A percentile compares a stretch with the other conserved stretches of the same genome.
Conservation (phyloP, 257 asterid genomes). For the Solanum neorickii region DNA sequence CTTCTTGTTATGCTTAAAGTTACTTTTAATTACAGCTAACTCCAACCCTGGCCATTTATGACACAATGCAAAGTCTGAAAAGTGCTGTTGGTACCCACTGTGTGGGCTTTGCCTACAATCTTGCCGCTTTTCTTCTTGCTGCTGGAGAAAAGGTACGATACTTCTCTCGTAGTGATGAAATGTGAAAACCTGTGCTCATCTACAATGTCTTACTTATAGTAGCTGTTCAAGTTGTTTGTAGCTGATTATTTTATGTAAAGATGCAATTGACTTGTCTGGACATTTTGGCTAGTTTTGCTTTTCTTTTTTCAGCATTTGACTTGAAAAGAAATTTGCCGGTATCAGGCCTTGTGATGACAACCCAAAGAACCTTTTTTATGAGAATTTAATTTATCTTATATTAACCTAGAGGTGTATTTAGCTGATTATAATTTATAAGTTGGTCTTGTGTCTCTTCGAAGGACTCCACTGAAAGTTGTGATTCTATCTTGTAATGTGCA, state of each 20-base stretch:
- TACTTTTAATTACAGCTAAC: constrained; percentile 52
- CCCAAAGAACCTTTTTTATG: not conserved
- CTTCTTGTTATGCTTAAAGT: not conserved
- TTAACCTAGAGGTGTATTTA: not conserved
- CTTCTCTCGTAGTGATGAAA: not conserved
- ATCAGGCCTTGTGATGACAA: not conserved
- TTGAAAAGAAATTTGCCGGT: not conserved
- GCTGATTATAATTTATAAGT: not conserved
- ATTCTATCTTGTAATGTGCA: not conserved
- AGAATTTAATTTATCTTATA: not conserved
- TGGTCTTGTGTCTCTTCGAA: not conserved
- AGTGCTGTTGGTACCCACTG: constrained; percentile 81
- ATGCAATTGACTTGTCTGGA: not conserved
- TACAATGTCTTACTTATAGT: not conserved
- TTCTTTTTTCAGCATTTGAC: not conserved
- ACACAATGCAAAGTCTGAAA: constrained; percentile 90
- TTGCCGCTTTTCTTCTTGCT: constrained; percentile 82
- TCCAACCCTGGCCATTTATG: constrained; percentile 87
- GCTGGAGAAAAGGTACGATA: constrained; percentile 85
- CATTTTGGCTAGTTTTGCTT: not conserved
- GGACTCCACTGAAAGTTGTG: not conserved
- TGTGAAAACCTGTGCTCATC: not conserved
- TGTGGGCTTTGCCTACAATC: constrained; percentile 62
- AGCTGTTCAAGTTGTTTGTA: not conserved
- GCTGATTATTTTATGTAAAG: not conserved